Percentiles rank a stretch among this genome's conserved stretches.
These are phyloP conservation scores for Clonostachys rhizophaga DNA, from an alignment of 2,329 filamentous ascomycete genomes.

Conservation along the genomic window DNA sequence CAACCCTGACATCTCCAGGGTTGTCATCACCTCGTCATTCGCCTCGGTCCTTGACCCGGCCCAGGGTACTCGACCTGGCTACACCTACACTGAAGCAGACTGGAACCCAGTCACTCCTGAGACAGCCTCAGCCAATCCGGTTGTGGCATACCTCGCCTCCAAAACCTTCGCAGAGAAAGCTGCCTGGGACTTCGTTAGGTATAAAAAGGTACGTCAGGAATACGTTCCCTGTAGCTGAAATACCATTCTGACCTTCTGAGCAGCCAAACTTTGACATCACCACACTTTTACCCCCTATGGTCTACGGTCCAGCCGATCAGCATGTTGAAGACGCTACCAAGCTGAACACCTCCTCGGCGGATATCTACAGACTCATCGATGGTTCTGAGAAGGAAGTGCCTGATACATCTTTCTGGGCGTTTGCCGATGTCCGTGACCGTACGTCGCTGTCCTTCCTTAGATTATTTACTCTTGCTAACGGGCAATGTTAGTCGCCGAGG, in stretches of 20 bases:
- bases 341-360: slow-evolving; percentile 16
- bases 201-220: slow-evolving; percentile 2
- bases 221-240: slow-evolving; percentile 10
- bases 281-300: slow-evolving; percentile 11
- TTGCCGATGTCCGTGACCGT: too few species aligned
- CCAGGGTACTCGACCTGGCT: slow-evolving; percentile 24
- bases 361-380: slow-evolving; percentile 35
- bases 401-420: too few species aligned
- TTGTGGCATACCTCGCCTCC: slow-evolving; percentile 20
- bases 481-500: slow-evolving; percentile 46
- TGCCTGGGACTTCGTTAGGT: slow-evolving; percentile 24
- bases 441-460: too few species aligned
- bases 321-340: slow-evolving; percentile 16
- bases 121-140: neutral
- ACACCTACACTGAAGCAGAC: slow-evolving; percentile 15
- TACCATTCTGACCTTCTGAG: slow-evolving; percentile 32
- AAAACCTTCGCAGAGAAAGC: slow-evolving; percentile 27
- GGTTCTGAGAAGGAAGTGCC: slow-evolving; percentile 17
- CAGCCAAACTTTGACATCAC: slow-evolving; percentile 35
- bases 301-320: slow-evolving; percentile 4
- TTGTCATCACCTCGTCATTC: slow-evolving; percentile 62
- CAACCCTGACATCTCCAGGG: slow-evolving; percentile 13
- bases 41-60: slow-evolving; percentile 46
- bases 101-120: slow-evolving; percentile 11
- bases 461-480: too few species aligned